Base-by-base conservation (phyloP, 495 filamentous ascomycete genomes). In the Hypoxylon trugodes region DNA sequence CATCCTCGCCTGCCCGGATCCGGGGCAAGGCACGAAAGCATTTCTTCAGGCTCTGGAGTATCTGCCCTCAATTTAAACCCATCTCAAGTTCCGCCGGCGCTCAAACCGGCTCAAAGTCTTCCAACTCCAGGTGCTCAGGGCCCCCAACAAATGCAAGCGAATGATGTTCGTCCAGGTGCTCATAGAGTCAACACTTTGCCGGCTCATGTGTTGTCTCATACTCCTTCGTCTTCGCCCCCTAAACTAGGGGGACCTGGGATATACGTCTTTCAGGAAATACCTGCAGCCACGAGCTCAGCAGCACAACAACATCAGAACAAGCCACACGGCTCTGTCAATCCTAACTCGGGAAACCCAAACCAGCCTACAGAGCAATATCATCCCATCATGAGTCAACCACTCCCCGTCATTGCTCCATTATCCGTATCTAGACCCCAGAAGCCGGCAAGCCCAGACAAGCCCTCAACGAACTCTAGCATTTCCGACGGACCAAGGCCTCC, bases 21-120 rank as follows among this genome's bases (percentile, higher is more conserved):
- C 5, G 66, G 62, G n/a, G 67, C 61, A 7, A 67, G 61, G 22
- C 67, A 70, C 16, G 66, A 61, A 15, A 65, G 63, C 26, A 65
- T 69, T 9, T 59, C 63, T 7, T 45, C 45, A 42, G 8, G 30
- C 19, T 21, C 51, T 1, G 46, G 52, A 6, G 5, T 38, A 13
- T 36, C 45, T 6, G 25, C 16, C 22, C 25, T 25, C 4, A 10
- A 24, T 3, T 43, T 62, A 13, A 49, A 21, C 6, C 45, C 69
- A 22, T 25, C 66, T 15, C 55, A 72, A 25, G 32, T 72, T 6
- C 74, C 76, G 8, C 73, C 74, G 1, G 66, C 72, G 12, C 73
- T 79, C 6, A 70, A 73, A 37, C 79, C 79, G 22, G 72, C 74
- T 13, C 65, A 59, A 21, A 58, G 35, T 26, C 28, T 16, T 32